Evolutionary conservation across 495 filamentous ascomycete genomes (phyloP).

Genomic region (Trichoderma erinaceum): DNA sequence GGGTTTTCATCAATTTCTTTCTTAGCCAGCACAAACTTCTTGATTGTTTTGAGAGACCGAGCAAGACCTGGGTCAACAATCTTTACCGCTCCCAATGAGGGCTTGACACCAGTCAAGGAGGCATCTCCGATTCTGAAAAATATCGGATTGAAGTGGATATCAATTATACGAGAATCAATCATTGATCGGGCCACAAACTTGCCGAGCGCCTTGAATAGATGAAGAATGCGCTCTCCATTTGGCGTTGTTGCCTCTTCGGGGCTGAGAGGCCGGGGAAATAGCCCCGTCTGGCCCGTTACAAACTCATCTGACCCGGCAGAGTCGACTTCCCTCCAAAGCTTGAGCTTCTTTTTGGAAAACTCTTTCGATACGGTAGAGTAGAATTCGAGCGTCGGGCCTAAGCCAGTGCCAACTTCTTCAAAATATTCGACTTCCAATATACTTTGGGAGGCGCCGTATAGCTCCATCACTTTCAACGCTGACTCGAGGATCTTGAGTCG

Average conservation of each 20-base stretch:
- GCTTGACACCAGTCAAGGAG: conserved; percentile 57
- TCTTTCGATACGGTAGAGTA: conserved; percentile 97
- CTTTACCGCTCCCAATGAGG: conserved; percentile 87
- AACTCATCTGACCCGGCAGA: conserved; percentile 69
- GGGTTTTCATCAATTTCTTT: conserved; percentile 69
- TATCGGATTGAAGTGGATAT: conserved; percentile 94
- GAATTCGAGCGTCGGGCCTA: conserved; percentile 96
- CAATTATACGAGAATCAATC: conserved; percentile 97
- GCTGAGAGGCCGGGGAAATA: conserved; percentile 92
- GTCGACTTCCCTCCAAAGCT: conserved; percentile 92
- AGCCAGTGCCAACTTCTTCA: conserved; percentile 93
- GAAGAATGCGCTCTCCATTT: conserved; percentile 73
- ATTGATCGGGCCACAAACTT: conserved; percentile 98
- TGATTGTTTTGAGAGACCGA: conserved; percentile 77
- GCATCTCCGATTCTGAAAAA: conserved; percentile 89
- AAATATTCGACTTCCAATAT: conserved; percentile 98
- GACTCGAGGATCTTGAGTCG: conserved; percentile 90
- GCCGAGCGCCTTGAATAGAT: conserved; percentile 88
- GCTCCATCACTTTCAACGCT: conserved; percentile 98
- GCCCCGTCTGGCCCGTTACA: conserved; percentile 74
- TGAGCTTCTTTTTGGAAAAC: conserved; percentile 93
- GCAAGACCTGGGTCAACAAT: conserved; percentile 83
- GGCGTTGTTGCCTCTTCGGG: conserved; percentile 66
- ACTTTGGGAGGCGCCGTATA: conserved; percentile 92
- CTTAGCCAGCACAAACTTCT: conserved; percentile 79